Evolutionary conservation across 495 filamentous ascomycete species (phyloP).

Genomic region (Parathielavia appendiculata): DNA sequence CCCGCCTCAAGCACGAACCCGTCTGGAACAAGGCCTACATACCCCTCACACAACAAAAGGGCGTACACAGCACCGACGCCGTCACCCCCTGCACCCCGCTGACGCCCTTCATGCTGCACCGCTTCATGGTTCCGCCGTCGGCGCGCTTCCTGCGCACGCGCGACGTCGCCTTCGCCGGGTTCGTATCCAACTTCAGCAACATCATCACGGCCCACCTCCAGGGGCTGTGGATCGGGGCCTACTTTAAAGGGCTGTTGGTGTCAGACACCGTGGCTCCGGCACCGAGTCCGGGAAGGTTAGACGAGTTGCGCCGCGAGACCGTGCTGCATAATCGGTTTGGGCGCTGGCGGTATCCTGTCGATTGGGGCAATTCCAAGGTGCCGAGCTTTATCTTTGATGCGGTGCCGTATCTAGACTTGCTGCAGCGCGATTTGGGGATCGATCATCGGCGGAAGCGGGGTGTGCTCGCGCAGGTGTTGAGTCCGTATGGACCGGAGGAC

Average conservation of each 20-base stretch:
- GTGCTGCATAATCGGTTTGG: conserved; percentile 60
- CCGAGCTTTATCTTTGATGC: conserved; percentile 68
- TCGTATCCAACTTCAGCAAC: conserved; percentile 58
- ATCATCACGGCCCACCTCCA: conserved; percentile 58
- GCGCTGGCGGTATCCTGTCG: conserved; percentile 58
- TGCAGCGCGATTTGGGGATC: conserved; percentile 59
- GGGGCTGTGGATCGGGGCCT: conserved; percentile 66
- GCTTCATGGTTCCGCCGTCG: conserved; percentile 62
- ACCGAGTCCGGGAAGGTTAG: conserved; percentile 19
- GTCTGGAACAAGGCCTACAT: conserved; percentile 35
- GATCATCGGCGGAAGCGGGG: conserved; percentile 33
- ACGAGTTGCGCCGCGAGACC: conserved; percentile 48
- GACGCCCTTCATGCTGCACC: conserved; percentile 47
- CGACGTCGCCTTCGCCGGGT: conserved; percentile 59
- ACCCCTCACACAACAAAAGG: conserved; percentile 33
- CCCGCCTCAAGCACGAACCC: conserved; percentile 47
- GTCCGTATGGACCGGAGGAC: conserved; percentile 52
- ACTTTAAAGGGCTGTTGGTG: conserved; percentile 37
- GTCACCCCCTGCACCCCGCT: conserved; percentile 29
- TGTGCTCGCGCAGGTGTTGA: conserved; percentile 40
- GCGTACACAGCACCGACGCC: conserved; percentile 23
- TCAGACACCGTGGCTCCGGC: neutral
- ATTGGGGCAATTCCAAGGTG: conserved; percentile 49
- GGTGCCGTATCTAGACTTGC: conserved; percentile 64
- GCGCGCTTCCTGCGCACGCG: conserved; percentile 43